Evolutionary conservation across 1,284 basidiomycete species (phyloP).

Genomic region (Apiotrichum laibachii): DNA sequence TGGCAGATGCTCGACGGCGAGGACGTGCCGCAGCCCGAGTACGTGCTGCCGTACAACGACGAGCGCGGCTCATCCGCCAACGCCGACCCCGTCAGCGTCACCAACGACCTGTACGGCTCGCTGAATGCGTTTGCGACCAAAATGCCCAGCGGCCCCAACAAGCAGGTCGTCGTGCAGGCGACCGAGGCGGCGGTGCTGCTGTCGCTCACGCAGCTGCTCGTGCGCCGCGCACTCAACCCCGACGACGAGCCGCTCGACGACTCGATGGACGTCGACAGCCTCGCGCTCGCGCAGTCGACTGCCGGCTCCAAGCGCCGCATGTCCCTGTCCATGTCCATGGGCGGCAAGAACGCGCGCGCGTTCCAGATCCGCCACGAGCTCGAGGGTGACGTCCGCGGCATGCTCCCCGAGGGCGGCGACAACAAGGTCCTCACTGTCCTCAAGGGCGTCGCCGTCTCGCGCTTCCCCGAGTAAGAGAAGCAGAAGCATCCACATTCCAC

Average conservation of each 20-base stretch:
- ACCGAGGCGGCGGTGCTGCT: conserved; percentile 49
- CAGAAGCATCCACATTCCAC: not conserved
- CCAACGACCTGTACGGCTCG: conserved; percentile 72
- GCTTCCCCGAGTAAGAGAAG: conserved; percentile 12
- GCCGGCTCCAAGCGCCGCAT: conserved; percentile 7
- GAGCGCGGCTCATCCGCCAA: conserved; percentile 19
- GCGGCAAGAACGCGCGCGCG: not conserved
- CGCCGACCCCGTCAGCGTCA: conserved; percentile 37
- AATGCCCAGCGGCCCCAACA: conserved; percentile 35
- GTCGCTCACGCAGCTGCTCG: conserved; percentile 40
- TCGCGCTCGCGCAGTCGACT: too few relatives aligned
- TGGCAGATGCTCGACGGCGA: conserved; percentile 68
- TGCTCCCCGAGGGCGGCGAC: conserved; percentile 62
- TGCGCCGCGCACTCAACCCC: conserved; percentile 54
- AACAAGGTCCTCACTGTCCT: conserved; percentile 53
- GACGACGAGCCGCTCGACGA: conserved; percentile 5
- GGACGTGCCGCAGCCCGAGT: conserved; percentile 57
- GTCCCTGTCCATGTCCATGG: not conserved
- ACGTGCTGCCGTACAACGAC: conserved; percentile 18
- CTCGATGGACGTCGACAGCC: conserved; percentile 44
- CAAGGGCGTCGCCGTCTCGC: conserved; percentile 57
- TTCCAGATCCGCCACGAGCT: conserved; percentile 59
- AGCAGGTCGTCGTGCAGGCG: conserved; percentile 15
- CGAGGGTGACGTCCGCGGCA: conserved; percentile 64
- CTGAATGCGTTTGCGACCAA: conserved; percentile 61